These are phyloP conservation scores for Nepenthes mirabilis DNA, from an alignment of 148 eudicot species.

Conservation along the genomic window DNA sequence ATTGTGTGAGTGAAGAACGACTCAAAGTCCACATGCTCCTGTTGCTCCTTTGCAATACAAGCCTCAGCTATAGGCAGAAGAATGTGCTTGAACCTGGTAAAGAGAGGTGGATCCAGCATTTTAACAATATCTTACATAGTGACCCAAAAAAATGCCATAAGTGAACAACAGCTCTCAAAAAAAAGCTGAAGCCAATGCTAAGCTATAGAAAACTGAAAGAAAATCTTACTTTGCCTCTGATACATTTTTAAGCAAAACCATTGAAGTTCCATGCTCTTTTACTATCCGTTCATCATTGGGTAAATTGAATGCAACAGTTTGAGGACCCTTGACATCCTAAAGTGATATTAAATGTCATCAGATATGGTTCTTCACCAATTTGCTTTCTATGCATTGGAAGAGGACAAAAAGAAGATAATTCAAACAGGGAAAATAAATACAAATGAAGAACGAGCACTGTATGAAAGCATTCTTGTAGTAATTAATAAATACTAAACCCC, in stretches of 20 bases:
- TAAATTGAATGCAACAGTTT: constrained; percentile 95
- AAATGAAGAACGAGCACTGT: too few species aligned
- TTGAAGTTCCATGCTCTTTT: constrained; percentile 88
- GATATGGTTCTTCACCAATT: not conserved
- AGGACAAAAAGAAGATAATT: too few species aligned
- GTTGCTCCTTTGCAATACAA: constrained; percentile 71
- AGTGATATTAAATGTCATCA: constrained; percentile 1
- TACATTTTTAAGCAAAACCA: constrained; percentile 97
- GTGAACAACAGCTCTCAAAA: constrained; percentile 1
- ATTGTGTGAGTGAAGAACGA: constrained; percentile 97
- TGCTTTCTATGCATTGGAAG: too few species aligned
- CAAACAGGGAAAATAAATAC: too few species aligned
- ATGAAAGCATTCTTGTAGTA: not conserved
- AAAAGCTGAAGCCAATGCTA: constrained; percentile 3
- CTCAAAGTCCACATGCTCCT: constrained; percentile 69
- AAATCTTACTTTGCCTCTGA: constrained; percentile 87
- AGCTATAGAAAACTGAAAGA: not conserved
- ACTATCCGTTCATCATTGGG: constrained; percentile 98
- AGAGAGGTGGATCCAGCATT: constrained; percentile 8
- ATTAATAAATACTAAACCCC: not conserved
- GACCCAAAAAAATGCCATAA: not conserved
- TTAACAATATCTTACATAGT: not conserved
- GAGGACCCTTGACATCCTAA: constrained; percentile 98
- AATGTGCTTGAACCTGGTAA: constrained; percentile 78
- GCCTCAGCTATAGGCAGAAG: constrained; percentile 80